Evolutionary conservation across 169 alveolate species (phyloP), one percentile per base, ranked within the genome.

Genomic region (Plasmodium sp.): DNA sequence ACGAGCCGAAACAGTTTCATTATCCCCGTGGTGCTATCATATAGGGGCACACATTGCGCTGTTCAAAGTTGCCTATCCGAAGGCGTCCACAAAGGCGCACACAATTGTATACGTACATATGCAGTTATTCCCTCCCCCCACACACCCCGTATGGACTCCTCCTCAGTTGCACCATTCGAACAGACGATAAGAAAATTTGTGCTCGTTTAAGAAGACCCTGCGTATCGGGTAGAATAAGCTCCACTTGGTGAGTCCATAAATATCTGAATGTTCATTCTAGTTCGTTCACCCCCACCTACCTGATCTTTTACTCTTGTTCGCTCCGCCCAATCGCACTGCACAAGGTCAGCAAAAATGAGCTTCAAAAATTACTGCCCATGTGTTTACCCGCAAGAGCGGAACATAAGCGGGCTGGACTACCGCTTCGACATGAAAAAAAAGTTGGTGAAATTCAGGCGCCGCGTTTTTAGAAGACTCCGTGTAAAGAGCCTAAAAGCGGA

Each of bases 351-450:
- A 72, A 84, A 84, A 48, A 58, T 72, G 81, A 14, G 34, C 3
- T 88, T 79, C 51, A 77, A 88, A 79, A 88, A 88, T 9, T 88
- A 88, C 48, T 88, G 94, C 45, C 94, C 94, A 56, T 77, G 80
- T n/a, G 43, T 22, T 5, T 77, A 54, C 31, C 94, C 94, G 16
- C 36, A 79, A 58, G 82, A 79, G 18, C 88, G 94, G 39, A 58
- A 56, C 16, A 88, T 88, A 54, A 79, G 67, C 43, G 94, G 83
- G 5, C 22, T 88, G 2, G 94, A 88, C 71, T 77, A 88, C 71
- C 34, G 81, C 34, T 22, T 88, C 18, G 36, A 62, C 34, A 12
- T 81, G 34, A 88, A 88, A 75, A 54, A 75, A 7, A 88, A 43
- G 27, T 51, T 88, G 41, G 72, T 16, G n/a, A 54, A 73, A 56